Percentiles rank a stretch among this genome's conserved stretches.
phyloP scores from a whole-genome alignment of 192 early-diverging fungal species.

The Umbelopsis ramanniana region DNA sequence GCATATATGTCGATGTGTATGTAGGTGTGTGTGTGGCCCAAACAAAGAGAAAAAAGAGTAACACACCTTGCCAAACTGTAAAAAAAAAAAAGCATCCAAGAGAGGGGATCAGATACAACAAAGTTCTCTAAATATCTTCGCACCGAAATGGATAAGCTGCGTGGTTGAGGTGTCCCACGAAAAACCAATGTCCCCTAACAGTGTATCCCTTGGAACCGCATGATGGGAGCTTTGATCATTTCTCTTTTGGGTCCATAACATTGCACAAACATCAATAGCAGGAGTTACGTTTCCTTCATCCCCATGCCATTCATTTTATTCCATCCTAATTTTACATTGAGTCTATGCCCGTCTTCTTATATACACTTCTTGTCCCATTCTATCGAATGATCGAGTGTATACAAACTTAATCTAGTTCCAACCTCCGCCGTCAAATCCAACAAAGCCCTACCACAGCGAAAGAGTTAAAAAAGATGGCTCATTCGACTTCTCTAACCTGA shows the following conservation, averaged over 20 bases:
- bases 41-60: too few species aligned
- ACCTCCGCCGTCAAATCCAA: constrained; percentile 74
- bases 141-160: neutral
- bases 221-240: constrained; percentile 23
- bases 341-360: neutral
- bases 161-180: constrained; percentile 4
- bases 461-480: neutral
- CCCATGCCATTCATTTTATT: neutral
- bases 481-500: neutral
- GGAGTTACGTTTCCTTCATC: neutral
- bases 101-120: constrained; percentile 1
- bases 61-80: constrained; percentile 1
- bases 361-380: neutral
- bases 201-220: constrained; percentile 1
- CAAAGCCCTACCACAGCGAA: constrained; percentile 60
- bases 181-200: constrained; percentile 7
- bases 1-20: too few species aligned
- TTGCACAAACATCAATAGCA: constrained; percentile 17
- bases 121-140: neutral
- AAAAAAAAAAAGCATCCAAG: neutral
- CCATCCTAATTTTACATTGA: neutral
- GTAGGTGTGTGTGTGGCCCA: too few species aligned
- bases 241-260: constrained; percentile 12
- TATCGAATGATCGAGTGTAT: neutral
- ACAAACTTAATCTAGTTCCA: constrained; percentile 32